Conservation (phyloP, 169 alveolate species). For the Plasmodium ovale region DNA sequence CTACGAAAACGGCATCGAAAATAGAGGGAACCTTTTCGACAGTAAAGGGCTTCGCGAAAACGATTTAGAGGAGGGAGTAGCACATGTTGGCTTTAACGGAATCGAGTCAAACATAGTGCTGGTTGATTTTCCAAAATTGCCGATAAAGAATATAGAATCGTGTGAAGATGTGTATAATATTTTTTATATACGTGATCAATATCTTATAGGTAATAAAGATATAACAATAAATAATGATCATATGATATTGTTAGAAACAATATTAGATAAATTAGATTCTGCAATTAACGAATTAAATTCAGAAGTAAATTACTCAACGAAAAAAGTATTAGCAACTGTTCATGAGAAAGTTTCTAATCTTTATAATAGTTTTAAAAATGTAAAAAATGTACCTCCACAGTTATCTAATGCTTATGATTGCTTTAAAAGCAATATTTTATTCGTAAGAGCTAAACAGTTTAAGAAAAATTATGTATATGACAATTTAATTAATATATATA, state of each 20-base stretch:
- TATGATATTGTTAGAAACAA: slow-evolving; percentile 45
- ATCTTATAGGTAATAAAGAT: slow-evolving; percentile 46
- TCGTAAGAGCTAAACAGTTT: slow-evolving; percentile 53
- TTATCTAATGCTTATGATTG: slow-evolving; percentile 67
- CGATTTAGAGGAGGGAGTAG: background rate
- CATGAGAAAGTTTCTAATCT: slow-evolving; percentile 27
- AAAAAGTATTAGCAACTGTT: slow-evolving; percentile 58
- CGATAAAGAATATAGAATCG: slow-evolving; percentile 41
- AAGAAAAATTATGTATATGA: slow-evolving; percentile 72
- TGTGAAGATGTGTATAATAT: slow-evolving; percentile 68
- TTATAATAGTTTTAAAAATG: slow-evolving; percentile 53
- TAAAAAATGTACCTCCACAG: slow-evolving; percentile 31
- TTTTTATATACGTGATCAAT: slow-evolving; percentile 65
- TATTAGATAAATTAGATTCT: slow-evolving; percentile 43
- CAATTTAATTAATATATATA: slow-evolving; percentile 62
- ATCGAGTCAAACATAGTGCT: slow-evolving; percentile 45
- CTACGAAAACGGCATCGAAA: background rate
- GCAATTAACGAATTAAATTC: slow-evolving; percentile 39
- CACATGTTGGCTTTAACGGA: background rate
- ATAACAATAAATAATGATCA: slow-evolving; percentile 63
- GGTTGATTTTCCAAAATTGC: slow-evolving; percentile 50
- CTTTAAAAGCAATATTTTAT: slow-evolving; percentile 46
- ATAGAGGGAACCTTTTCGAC: too few relatives aligned
- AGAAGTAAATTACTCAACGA: slow-evolving; percentile 50
- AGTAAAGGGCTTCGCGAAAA: too few relatives aligned